Evolutionary conservation across 129 eudicot genomes (phyloP), one percentile per base, ranked within the genome.

Genomic region (Arctium lappa): DNA sequence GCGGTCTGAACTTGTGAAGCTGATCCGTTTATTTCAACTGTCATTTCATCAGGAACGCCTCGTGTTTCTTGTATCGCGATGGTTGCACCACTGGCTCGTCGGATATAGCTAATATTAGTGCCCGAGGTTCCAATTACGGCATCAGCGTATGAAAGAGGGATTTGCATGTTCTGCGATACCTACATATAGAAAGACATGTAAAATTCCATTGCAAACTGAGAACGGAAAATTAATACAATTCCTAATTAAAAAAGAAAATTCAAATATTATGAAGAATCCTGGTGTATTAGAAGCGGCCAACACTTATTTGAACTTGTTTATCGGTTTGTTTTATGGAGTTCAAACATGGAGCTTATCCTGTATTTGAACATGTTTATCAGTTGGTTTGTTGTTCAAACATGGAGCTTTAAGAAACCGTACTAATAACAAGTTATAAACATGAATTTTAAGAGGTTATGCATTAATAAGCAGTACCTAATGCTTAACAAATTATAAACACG

Each of bases 1-100:
- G 98, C 98, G 38, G 98, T 89, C 88, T 94, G 98, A 72, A 90
- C 98, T 89, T 94, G 98, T 12, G 98, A 89, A 62, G 94, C 92
- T 72, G 98, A 88, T 32, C 98, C 98, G 29, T 80, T 91, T 5
- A 93, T 93, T 90, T 93, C 98, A 71, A 90, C 98, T 0, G 98
- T 93, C 98, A 93, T 93, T 86, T 93, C 98, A 27, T 86, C 89
- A 50, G 98, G 97, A 80, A 87, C 91, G 12, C 97, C 98, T 75
- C 97, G 86, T 44, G 94, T 85, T 86, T 91, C 98, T 86, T 94
- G 98, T 74, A 94, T 87, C 18, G 98, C 90, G 46, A 94, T 91
- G 12, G 98, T 88, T 44, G 98, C 94, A 22, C 98, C 98, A 83
- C 98, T 94, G 16, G 90, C 92, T 36, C 98, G 93, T 39, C 98